Percentiles rank a stretch among this genome's conserved stretches.
Evolutionary conservation across 1,284 basidiomycete species (phyloP).

Genomic region (Pseudozyma hubeiensis): DNA sequence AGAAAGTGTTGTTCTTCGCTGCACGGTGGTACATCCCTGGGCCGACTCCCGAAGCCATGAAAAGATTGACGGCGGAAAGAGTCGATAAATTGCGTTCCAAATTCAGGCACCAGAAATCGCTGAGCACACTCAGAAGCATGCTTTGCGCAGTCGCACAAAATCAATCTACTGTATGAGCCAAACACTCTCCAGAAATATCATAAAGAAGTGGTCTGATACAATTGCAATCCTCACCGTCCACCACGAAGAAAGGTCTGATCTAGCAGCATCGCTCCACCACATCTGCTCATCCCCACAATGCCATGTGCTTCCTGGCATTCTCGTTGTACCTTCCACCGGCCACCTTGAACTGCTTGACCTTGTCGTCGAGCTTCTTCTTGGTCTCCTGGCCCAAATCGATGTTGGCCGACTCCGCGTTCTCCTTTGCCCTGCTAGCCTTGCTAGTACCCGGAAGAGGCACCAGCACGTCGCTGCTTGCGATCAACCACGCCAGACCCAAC

Average conservation of each 20-base stretch:
- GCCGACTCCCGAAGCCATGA: neutral
- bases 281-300: constrained; percentile 28
- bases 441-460: constrained; percentile 73
- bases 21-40: too few relatives aligned
- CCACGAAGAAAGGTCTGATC: too few relatives aligned
- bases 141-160: neutral
- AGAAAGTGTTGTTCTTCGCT: neutral
- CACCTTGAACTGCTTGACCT: constrained; percentile 31
- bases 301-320: constrained; percentile 12
- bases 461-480: constrained; percentile 71
- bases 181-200: neutral
- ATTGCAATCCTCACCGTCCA: neutral
- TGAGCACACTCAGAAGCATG: too few relatives aligned
- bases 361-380: constrained; percentile 48
- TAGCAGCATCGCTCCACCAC: too few relatives aligned
- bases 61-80: neutral
- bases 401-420: constrained; percentile 59
- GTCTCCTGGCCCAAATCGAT: constrained; percentile 55
- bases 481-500: constrained; percentile 75
- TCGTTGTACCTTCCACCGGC: constrained; percentile 44
- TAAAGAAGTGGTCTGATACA: neutral
- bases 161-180: neutral
- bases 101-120: constrained; percentile 8
- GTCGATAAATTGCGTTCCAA: neutral
- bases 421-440: constrained; percentile 63